These are phyloP conservation scores for Sphaerulina vaccinii DNA, from an alignment of 2,329 filamentous ascomycete species.

Conservation along the genomic window DNA sequence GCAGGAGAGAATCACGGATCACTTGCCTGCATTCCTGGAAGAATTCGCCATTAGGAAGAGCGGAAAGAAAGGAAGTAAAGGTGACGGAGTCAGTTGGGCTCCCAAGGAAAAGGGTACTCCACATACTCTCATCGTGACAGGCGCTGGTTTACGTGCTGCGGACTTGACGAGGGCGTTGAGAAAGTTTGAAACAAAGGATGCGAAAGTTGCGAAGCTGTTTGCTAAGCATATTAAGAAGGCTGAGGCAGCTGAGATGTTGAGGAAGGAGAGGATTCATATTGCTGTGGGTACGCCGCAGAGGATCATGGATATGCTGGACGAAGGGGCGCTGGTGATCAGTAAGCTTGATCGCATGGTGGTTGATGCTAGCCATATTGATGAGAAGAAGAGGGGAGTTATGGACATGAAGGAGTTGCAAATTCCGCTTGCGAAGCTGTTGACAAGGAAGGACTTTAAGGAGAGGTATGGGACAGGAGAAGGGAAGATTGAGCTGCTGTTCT, in stretches of 20 bases:
- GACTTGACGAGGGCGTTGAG: slow-evolving; percentile 76
- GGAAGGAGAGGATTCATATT: slow-evolving; percentile 69
- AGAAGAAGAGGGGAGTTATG: slow-evolving; percentile 89
- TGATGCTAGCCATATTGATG: slow-evolving; percentile 89
- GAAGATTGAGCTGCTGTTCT: slow-evolving; percentile 63
- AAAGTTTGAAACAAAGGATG: slow-evolving; percentile 75
- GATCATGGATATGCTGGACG: slow-evolving; percentile 76
- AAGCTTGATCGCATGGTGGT: slow-evolving; percentile 77
- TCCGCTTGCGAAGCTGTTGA: slow-evolving; percentile 73
- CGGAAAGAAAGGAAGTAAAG: slow-evolving; percentile 39
- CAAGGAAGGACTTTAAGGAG: slow-evolving; percentile 67
- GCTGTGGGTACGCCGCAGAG: slow-evolving; percentile 87
- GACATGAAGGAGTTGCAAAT: slow-evolving; percentile 94
- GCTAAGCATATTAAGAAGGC: slow-evolving; percentile 97
- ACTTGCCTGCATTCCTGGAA: slow-evolving; percentile 78
- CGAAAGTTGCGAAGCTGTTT: slow-evolving; percentile 84
- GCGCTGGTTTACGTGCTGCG: slow-evolving; percentile 80
- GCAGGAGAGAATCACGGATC: slow-evolving; percentile 64
- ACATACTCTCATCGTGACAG: slow-evolving; percentile 86
- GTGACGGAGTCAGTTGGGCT: slow-evolving; percentile 57
- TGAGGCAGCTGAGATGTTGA: slow-evolving; percentile 76
- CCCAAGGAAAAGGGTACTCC: slow-evolving; percentile 61
- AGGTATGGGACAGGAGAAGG: slow-evolving; percentile 58
- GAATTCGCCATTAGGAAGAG: slow-evolving; percentile 48
- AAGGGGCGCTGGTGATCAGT: slow-evolving; percentile 69